Conservation (phyloP, 805 yeast genomes). For the Wickerhamomyces queroliae region DNA sequence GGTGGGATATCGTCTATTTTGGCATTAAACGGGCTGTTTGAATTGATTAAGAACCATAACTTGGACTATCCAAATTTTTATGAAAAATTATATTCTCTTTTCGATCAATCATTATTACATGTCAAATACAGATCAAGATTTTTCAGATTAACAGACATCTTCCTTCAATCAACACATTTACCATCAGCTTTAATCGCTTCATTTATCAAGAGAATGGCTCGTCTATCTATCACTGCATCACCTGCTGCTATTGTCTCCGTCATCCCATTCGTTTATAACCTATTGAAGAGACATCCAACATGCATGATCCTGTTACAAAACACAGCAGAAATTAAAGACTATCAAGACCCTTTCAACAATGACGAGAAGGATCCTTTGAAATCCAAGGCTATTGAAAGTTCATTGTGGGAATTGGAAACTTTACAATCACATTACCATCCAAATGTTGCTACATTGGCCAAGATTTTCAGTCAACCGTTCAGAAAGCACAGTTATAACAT, state of each 20-base stretch:
- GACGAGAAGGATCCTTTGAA: constrained; percentile 67
- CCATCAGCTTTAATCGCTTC: constrained; percentile 83
- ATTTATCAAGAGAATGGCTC: constrained; percentile 75
- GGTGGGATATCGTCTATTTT: constrained; percentile 63
- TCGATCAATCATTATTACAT: constrained; percentile 71
- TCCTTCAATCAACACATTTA: constrained; percentile 81
- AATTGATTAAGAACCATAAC: constrained; percentile 73
- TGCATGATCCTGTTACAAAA: constrained; percentile 85
- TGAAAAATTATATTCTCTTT: constrained; percentile 70
- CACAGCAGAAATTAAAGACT: constrained; percentile 23
- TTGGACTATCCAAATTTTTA: constrained; percentile 91
- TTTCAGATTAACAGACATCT: constrained; percentile 79
- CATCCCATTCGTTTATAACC: constrained; percentile 87
- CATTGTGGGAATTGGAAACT: constrained; percentile 88
- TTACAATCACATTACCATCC: constrained; percentile 88
- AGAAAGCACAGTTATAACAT: constrained; percentile 79
- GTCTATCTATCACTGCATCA: constrained; percentile 70
- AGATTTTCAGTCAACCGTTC: constrained; percentile 85
- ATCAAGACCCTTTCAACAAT: constrained; percentile 61
- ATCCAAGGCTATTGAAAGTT: constrained; percentile 76
- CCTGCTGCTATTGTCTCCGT: constrained; percentile 86
- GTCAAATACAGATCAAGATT: constrained; percentile 82
- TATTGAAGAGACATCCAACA: constrained; percentile 86
- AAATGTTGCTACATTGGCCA: constrained; percentile 87
- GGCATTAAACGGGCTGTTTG: constrained; percentile 84